Percentiles rank a stretch among this genome's conserved stretches.
Evolutionary conservation across 2,329 filamentous ascomycete species (phyloP).

Genomic region (Aspergillus brunneoviolaceus): DNA sequence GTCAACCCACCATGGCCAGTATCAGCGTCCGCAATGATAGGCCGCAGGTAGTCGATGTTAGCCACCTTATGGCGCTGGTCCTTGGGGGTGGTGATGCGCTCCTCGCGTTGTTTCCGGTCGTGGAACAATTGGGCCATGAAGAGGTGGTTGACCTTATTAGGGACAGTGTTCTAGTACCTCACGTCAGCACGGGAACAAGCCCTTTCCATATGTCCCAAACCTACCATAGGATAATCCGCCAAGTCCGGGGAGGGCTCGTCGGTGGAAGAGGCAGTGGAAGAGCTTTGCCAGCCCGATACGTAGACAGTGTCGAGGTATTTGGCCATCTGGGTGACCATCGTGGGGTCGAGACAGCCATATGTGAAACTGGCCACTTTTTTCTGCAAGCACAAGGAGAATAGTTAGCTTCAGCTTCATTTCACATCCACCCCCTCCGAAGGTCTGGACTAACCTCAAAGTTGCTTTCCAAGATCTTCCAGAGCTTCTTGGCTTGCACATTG

Average conservation of each 20-base stretch:
- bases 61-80: slow-evolving; percentile 68
- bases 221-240: slow-evolving; percentile 90
- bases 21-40: slow-evolving; percentile 95
- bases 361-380: slow-evolving; percentile 85
- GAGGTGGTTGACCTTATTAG: slow-evolving; percentile 95
- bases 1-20: slow-evolving; percentile 96
- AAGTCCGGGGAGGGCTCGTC: slow-evolving; percentile 97
- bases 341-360: slow-evolving; percentile 95
- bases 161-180: slow-evolving; percentile 76
- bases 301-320: slow-evolving; percentile 99
- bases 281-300: slow-evolving; percentile 98
- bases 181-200: neutral
- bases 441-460: slow-evolving; percentile 69
- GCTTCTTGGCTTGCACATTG: slow-evolving; percentile 86
- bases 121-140: slow-evolving; percentile 99
- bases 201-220: slow-evolving; percentile 23
- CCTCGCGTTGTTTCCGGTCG: slow-evolving; percentile 97
- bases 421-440: neutral
- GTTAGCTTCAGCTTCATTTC: slow-evolving; percentile 17
- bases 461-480: slow-evolving; percentile 84
- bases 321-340: slow-evolving; percentile 99
- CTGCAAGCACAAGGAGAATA: slow-evolving; percentile 46
- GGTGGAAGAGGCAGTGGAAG: slow-evolving; percentile 88
- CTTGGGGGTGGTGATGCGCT: slow-evolving; percentile 76
- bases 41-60: slow-evolving; percentile 90